These are phyloP conservation scores for Yamadazyma sp. DNA, from an alignment of 805 yeast species.

Conservation along the genomic window DNA sequence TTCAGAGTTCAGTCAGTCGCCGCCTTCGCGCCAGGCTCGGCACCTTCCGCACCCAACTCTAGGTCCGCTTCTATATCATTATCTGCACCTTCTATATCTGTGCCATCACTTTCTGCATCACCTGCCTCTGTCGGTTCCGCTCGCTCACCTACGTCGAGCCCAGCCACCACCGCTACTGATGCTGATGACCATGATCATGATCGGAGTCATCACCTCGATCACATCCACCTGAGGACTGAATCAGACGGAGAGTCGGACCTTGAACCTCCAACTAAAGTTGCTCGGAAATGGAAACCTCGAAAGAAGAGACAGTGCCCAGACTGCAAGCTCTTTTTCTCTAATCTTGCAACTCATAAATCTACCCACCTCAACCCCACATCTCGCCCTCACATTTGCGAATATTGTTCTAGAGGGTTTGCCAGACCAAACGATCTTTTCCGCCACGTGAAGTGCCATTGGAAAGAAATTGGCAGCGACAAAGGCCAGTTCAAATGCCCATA, in stretches of 20 bases:
- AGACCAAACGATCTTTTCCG: constrained; percentile 83
- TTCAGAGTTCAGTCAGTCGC: not conserved
- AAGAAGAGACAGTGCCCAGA: constrained; percentile 72
- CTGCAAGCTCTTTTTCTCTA: constrained; percentile 67
- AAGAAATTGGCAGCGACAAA: constrained; percentile 64
- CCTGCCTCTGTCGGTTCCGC: not conserved
- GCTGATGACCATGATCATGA: not conserved
- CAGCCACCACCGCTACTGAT: not conserved
- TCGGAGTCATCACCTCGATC: too few relatives aligned
- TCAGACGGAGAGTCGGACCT: not conserved
- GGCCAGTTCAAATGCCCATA: constrained; percentile 82
- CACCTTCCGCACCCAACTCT: not conserved
- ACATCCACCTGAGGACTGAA: too few relatives aligned
- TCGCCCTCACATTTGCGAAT: constrained; percentile 75
- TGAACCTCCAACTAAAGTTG: constrained; percentile 1
- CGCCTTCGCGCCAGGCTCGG: not conserved
- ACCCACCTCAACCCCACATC: constrained; percentile 71
- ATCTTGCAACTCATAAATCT: constrained; percentile 79
- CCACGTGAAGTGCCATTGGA: constrained; percentile 84
- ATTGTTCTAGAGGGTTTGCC: constrained; percentile 83
- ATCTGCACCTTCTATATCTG: not conserved
- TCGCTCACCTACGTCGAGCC: not conserved
- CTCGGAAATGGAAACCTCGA: constrained; percentile 43
- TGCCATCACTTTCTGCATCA: constrained; percentile 1
- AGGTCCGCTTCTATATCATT: too few relatives aligned